Evolutionary conservation across 2,329 filamentous ascomycete species (phyloP).

Genomic region (Cordyceps cicadae): DNA sequence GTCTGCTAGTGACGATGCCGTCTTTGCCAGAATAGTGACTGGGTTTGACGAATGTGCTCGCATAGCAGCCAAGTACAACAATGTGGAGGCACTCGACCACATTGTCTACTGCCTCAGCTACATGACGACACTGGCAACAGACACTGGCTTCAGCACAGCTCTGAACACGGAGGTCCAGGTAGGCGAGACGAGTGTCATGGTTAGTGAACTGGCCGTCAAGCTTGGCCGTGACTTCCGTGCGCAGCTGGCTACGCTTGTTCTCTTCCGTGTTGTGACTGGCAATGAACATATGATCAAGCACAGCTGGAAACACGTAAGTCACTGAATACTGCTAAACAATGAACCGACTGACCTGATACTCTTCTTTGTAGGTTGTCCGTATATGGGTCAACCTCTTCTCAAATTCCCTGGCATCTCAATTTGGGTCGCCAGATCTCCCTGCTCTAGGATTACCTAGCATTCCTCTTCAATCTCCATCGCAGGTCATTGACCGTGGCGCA

Average conservation of each 20-base stretch:
- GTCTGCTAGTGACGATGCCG: conserved; percentile 92
- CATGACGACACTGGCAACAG: conserved; percentile 79
- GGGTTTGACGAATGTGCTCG: conserved; percentile 95
- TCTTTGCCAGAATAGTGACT: conserved; percentile 86
- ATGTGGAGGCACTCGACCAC: conserved; percentile 82
- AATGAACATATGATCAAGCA: conserved; percentile 69
- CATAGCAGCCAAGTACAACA: conserved; percentile 75
- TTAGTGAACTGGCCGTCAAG: conserved; percentile 93
- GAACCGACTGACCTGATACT: conserved; percentile 36
- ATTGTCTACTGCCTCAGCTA: conserved; percentile 84
- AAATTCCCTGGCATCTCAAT: conserved; percentile 83
- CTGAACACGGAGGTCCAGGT: conserved; percentile 95
- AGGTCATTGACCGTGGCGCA: conserved; percentile 81
- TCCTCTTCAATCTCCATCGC: conserved; percentile 81
- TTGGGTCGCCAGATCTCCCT: conserved; percentile 56
- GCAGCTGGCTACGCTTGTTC: conserved; percentile 86
- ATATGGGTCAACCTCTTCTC: conserved; percentile 95
- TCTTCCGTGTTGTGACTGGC: conserved; percentile 84
- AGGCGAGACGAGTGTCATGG: conserved; percentile 90
- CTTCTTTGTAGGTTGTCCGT: conserved; percentile 58
- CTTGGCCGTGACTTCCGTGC: conserved; percentile 90
- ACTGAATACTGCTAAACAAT: neutral
- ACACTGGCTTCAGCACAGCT: conserved; percentile 67
- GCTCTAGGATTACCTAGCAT: conserved; percentile 69
- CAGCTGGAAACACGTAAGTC: conserved; percentile 70